A percentile compares a stretch with the other conserved stretches of the same genome.
These are phyloP conservation scores for Waitea zeae DNA, from an alignment of 1,284 basidiomycete genomes.

Conservation along the genomic window DNA sequence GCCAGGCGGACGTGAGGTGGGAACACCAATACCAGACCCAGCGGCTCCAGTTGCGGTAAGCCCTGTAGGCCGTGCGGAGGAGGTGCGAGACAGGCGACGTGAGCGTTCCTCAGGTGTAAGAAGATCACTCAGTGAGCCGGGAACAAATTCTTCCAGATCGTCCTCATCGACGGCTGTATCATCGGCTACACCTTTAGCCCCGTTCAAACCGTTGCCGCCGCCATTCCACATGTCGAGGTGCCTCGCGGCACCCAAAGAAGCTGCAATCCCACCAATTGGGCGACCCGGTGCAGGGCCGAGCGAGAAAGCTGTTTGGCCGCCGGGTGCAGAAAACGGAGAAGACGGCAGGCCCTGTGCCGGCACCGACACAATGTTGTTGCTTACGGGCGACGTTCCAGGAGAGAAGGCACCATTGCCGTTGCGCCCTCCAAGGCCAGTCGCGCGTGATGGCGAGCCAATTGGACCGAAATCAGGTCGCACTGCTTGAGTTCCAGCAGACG, in stretches of 20 bases:
- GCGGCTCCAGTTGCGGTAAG: slow-evolving; percentile 7
- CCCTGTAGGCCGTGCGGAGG: slow-evolving; percentile 18
- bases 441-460: slow-evolving; percentile 54
- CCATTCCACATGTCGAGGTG: slow-evolving; percentile 14
- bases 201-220: background rate
- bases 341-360: slow-evolving; percentile 7
- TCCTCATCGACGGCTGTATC: slow-evolving; percentile 47
- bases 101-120: slow-evolving; percentile 73
- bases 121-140: slow-evolving; percentile 73
- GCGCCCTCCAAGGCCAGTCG: slow-evolving; percentile 22
- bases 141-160: slow-evolving; percentile 76
- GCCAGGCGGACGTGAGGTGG: slow-evolving; percentile 10
- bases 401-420: slow-evolving; percentile 25
- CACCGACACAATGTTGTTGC: slow-evolving; percentile 13
- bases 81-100: slow-evolving; percentile 58
- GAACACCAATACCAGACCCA: slow-evolving; percentile 6
- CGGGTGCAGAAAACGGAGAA: slow-evolving; percentile 54
- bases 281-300: slow-evolving; percentile 18
- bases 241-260: slow-evolving; percentile 26
- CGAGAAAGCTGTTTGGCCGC: slow-evolving; percentile 35
- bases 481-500: slow-evolving; percentile 11
- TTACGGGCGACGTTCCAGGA: slow-evolving; percentile 28
- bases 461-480: slow-evolving; percentile 45
- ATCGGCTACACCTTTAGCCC: slow-evolving; percentile 1
- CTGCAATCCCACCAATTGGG: slow-evolving; percentile 21